Conservation (phyloP, 225 moss, liverwort and hornwort genomes). For the Straminergon stramineum region DNA sequence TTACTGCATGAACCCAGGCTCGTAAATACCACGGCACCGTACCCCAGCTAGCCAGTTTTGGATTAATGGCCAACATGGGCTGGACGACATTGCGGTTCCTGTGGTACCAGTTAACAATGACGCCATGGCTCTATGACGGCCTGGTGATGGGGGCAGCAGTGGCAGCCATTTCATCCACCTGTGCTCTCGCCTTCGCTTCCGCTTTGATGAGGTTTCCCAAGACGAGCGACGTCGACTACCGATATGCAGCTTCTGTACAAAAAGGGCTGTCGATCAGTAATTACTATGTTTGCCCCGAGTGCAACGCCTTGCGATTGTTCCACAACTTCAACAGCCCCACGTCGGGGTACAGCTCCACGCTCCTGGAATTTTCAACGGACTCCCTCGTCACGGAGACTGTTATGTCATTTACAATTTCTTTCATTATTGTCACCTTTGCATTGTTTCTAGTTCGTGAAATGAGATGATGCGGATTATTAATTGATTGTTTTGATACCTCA, state of each 20-base stretch:
- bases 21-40: background rate
- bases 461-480: background rate
- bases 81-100: constrained; percentile 18
- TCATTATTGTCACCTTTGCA: constrained; percentile 55
- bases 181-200: constrained; percentile 57
- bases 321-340: background rate
- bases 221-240: background rate
- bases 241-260: background rate
- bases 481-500: background rate
- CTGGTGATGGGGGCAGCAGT: constrained; percentile 39
- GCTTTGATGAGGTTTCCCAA: constrained; percentile 33
- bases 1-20: background rate
- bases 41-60: too few species aligned
- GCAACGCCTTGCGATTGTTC: constrained; percentile 31
- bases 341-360: background rate
- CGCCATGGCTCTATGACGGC: constrained; percentile 54
- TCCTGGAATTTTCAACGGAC: constrained; percentile 32
- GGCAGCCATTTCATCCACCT: constrained; percentile 45
- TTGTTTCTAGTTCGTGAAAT: constrained; percentile 54
- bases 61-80: constrained; percentile 14
- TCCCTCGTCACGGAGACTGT: constrained; percentile 25
- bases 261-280: background rate
- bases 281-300: constrained; percentile 25
- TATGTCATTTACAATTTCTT: constrained; percentile 58
- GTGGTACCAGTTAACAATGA: constrained; percentile 29